Evolutionary conservation across 2,329 filamentous ascomycete genomes (phyloP).

Genomic region (Claviceps sp.): DNA sequence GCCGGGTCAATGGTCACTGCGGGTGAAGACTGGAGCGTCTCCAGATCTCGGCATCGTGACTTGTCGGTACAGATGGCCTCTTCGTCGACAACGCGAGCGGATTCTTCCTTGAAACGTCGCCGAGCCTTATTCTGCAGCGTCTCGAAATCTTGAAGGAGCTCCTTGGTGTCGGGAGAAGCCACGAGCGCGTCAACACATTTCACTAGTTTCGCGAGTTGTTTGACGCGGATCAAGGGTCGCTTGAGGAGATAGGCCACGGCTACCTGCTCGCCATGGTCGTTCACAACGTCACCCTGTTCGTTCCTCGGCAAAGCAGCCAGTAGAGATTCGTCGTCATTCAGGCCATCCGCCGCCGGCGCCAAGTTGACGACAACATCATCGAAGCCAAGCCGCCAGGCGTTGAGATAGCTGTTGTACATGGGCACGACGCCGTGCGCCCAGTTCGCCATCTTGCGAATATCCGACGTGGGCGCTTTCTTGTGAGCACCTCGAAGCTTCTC

Average conservation of each 20-base stretch:
- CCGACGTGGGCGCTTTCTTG: conserved; percentile 61
- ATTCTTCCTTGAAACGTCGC: conserved; percentile 47
- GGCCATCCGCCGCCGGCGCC: conserved; percentile 45
- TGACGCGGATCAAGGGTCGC: conserved; percentile 73
- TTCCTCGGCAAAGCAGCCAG: conserved; percentile 47
- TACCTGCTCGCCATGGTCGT: conserved; percentile 73
- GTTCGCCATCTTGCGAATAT: conserved; percentile 56
- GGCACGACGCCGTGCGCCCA: conserved; percentile 73
- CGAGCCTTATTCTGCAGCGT: conserved; percentile 64
- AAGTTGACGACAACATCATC: conserved; percentile 91
- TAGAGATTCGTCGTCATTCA: conserved; percentile 47
- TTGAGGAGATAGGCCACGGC: conserved; percentile 91
- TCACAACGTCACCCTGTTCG: conserved; percentile 51
- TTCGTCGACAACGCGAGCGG: conserved; percentile 67
- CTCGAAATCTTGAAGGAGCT: conserved; percentile 43
- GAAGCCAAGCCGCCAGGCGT: conserved; percentile 84
- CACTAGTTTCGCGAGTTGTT: conserved; percentile 74
- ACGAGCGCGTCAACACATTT: conserved; percentile 49
- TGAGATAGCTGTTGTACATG: conserved; percentile 75
- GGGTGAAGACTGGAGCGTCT: conserved; percentile 58
- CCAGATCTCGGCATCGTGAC: conserved; percentile 64
- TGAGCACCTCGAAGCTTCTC: conserved; percentile 75
- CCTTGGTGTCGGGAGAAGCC: conserved; percentile 32
- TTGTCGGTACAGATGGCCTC: conserved; percentile 75
- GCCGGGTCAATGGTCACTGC: conserved; percentile 59